Percentiles rank a stretch among this genome's conserved stretches.
Evolutionary conservation across 495 filamentous ascomycete genomes (phyloP).

Genomic region (Alectoria sarmentosa): DNA sequence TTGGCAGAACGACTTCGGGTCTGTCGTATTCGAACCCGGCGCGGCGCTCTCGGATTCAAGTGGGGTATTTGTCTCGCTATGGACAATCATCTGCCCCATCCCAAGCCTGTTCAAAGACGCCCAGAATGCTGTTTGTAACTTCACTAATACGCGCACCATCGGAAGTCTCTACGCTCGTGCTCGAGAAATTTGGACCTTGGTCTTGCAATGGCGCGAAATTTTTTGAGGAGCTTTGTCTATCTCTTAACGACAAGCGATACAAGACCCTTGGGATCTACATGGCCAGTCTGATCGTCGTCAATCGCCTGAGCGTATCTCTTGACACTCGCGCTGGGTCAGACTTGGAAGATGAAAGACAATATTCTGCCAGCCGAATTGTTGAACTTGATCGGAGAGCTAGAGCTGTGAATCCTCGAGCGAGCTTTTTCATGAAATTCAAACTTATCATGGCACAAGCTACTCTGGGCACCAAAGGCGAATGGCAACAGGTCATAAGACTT

Average conservation of each 20-base stretch:
- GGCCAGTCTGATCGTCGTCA: neutral
- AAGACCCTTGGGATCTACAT: constrained; percentile 18
- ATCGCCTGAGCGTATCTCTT: constrained; percentile 13
- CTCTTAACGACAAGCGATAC: constrained; percentile 1
- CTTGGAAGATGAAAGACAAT: constrained; percentile 14
- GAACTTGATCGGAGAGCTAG: constrained; percentile 4
- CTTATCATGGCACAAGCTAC: neutral
- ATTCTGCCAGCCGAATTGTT: constrained; percentile 7
- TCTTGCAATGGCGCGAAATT: neutral
- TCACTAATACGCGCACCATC: neutral
- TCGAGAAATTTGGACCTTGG: too few species aligned
- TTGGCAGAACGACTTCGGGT: constrained; percentile 30
- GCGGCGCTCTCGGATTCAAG: constrained; percentile 25
- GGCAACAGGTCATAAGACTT: constrained; percentile 1
- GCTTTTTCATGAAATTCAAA: constrained; percentile 18
- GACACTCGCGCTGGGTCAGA: neutral
- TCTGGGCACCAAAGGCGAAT: constrained; percentile 13
- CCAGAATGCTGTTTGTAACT: constrained; percentile 16
- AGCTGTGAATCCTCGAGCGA: constrained; percentile 12
- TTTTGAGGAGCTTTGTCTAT: neutral
- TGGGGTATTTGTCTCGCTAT: constrained; percentile 27
- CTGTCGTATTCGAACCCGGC: constrained; percentile 20
- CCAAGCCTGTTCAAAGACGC: constrained; percentile 23
- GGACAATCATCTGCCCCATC: constrained; percentile 22
- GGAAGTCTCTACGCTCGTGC: neutral